Evolutionary conservation across 345 rosid species (phyloP).

Genomic region (Melaleuca alternifolia): DNA sequence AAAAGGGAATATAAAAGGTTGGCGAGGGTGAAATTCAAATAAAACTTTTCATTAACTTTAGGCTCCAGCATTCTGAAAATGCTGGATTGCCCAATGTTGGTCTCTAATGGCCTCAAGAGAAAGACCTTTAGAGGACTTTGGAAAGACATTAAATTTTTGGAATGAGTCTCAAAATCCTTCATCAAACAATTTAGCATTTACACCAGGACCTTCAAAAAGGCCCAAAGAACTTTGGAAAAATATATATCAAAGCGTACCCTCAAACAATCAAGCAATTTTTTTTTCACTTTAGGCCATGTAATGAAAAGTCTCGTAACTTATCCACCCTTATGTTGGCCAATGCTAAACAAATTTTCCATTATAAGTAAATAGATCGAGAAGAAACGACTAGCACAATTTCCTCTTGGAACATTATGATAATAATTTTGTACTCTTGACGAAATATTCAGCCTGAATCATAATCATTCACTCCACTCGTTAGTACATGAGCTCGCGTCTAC

Average conservation of each 20-base stretch:
- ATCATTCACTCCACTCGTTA: background rate
- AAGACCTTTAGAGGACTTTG: background rate
- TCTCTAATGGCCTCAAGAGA: background rate
- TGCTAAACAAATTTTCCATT: background rate
- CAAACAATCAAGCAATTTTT: background rate
- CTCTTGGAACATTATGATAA: background rate
- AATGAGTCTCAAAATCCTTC: background rate
- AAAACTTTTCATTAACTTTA: fast-evolving
- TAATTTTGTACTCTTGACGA: background rate
- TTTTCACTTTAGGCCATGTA: background rate
- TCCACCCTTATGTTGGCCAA: background rate
- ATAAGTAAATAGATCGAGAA: background rate
- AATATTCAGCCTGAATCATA: background rate
- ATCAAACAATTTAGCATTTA: background rate
- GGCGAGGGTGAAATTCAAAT: background rate
- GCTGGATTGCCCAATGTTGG: background rate
- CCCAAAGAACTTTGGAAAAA: background rate
- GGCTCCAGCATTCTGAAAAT: background rate
- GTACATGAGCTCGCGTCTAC: background rate
- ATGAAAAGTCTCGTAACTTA: background rate
- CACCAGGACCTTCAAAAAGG: background rate
- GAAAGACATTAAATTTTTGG: background rate
- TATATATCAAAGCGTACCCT: background rate
- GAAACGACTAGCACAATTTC: background rate
- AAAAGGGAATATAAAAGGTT: background rate